phyloP scores from a whole-genome alignment of 1,284 basidiomycete genomes.

The Trametes sp. region DNA sequence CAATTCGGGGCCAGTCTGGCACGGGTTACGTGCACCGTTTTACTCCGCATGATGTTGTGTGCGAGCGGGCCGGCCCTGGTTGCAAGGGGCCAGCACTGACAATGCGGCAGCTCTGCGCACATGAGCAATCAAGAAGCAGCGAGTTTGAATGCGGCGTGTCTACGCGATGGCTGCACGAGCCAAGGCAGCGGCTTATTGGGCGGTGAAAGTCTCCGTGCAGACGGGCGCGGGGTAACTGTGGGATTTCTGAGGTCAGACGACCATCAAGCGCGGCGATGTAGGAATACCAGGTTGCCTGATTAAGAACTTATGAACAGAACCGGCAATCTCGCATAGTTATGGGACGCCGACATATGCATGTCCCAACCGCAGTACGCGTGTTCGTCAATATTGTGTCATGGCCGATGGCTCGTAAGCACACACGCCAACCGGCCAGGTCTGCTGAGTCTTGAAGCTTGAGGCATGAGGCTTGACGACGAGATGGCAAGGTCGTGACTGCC shows the following conservation, averaged over 20 bases:
- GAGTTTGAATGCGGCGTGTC: conserved; percentile 1
- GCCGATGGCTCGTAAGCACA: too few relatives aligned
- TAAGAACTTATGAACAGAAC: not conserved
- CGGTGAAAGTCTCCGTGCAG: conserved; percentile 1
- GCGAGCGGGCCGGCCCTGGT: conserved; percentile 4
- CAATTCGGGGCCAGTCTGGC: conserved; percentile 4
- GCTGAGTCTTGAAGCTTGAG: too few relatives aligned
- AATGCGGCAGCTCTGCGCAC: conserved; percentile 3
- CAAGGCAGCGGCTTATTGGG: not conserved
- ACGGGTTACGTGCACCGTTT: not conserved
- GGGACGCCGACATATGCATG: too few relatives aligned
- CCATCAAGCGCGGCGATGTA: not conserved
- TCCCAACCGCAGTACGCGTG: too few relatives aligned
- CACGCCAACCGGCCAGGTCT: too few relatives aligned
- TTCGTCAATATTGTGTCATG: too few relatives aligned
- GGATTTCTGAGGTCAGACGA: conserved; percentile 7
- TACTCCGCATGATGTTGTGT: not conserved
- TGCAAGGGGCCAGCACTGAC: conserved; percentile 1
- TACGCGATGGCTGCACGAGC: not conserved
- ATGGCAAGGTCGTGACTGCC: too few relatives aligned
- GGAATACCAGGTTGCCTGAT: not conserved
- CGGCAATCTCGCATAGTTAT: not conserved
- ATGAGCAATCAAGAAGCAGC: conserved; percentile 11
- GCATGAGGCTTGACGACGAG: too few relatives aligned
- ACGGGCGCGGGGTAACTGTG: conserved; percentile 7